A percentile compares a stretch with the other conserved stretches of the same genome.
These are phyloP conservation scores for Apophysomyces sp. DNA, from an alignment of 371 early-diverging fungal species.

Conservation along the genomic window DNA sequence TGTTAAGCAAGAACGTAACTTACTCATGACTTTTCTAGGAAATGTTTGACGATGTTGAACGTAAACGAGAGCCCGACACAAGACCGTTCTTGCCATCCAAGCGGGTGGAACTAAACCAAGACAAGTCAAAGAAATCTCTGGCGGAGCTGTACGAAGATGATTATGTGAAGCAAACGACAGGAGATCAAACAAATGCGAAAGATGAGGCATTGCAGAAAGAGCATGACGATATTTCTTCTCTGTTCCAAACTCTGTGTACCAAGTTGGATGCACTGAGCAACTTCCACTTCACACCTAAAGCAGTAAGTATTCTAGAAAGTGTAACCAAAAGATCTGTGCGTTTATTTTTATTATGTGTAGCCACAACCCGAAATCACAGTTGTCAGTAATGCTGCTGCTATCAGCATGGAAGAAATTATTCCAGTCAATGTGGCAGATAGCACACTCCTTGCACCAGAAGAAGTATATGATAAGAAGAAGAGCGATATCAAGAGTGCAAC, in stretches of 20 bases:
- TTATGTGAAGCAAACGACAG: conserved; percentile 67
- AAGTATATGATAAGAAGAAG: conserved; percentile 78
- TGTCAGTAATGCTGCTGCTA: conserved; percentile 81
- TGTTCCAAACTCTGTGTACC: conserved; percentile 73
- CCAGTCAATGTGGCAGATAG: conserved; percentile 88
- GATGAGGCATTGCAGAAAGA: conserved; percentile 72
- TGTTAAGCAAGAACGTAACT: not conserved
- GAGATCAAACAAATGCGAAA: conserved; percentile 63
- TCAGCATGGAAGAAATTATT: conserved; percentile 93
- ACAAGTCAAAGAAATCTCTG: conserved; percentile 82
- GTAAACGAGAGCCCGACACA: conserved; percentile 71
- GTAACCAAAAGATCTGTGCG: too few species aligned
- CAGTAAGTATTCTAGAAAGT: conserved; percentile 28
- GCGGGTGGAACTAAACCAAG: conserved; percentile 77
- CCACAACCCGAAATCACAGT: conserved; percentile 77
- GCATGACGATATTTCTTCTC: conserved; percentile 76
- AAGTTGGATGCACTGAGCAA: conserved; percentile 91
- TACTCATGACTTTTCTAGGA: conserved; percentile 15
- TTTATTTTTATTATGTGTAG: too few species aligned
- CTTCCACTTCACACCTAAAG: conserved; percentile 89
- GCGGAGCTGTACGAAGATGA: conserved; percentile 93
- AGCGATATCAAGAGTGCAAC: conserved; percentile 62
- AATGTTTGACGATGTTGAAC: conserved; percentile 91
- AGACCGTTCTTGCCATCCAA: conserved; percentile 81
- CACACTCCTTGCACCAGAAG: conserved; percentile 86